phyloP scores from a whole-genome alignment of 306 rosid genomes.

The Delonix regia region DNA sequence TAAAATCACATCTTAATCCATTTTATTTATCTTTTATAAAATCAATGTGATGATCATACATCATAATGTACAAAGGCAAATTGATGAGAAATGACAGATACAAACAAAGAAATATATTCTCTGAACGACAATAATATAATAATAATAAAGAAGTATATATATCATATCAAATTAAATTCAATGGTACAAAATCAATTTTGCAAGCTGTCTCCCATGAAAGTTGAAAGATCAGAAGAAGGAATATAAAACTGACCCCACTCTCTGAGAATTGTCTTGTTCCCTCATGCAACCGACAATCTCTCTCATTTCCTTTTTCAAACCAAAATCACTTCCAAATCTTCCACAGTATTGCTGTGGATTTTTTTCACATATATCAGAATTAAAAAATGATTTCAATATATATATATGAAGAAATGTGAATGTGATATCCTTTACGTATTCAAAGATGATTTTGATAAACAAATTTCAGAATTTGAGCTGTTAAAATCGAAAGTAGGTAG shows the following conservation, averaged over 20 bases:
- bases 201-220: constrained; percentile 9
- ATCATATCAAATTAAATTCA: neutral
- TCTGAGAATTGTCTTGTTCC: neutral
- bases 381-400: too few species aligned
- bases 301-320: too few species aligned
- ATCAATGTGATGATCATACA: neutral
- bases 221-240: neutral
- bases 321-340: too few species aligned
- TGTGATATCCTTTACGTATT: too few species aligned
- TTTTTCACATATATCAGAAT: too few species aligned
- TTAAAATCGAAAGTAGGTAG: too few species aligned
- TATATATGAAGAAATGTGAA: too few species aligned
- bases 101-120: neutral
- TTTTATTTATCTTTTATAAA: neutral
- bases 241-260: neutral
- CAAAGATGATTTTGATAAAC: too few species aligned
- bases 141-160: neutral
- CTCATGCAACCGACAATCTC: neutral
- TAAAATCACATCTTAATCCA: too few species aligned
- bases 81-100: neutral
- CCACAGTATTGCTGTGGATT: too few species aligned
- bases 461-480: too few species aligned
- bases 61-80: neutral
- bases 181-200: neutral
- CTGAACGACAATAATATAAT: neutral